Percentiles rank a stretch among this genome's conserved stretches.
These are phyloP conservation scores for Fistulinella cinereoalba DNA, from an alignment of 1,284 basidiomycete genomes.

Conservation along the genomic window DNA sequence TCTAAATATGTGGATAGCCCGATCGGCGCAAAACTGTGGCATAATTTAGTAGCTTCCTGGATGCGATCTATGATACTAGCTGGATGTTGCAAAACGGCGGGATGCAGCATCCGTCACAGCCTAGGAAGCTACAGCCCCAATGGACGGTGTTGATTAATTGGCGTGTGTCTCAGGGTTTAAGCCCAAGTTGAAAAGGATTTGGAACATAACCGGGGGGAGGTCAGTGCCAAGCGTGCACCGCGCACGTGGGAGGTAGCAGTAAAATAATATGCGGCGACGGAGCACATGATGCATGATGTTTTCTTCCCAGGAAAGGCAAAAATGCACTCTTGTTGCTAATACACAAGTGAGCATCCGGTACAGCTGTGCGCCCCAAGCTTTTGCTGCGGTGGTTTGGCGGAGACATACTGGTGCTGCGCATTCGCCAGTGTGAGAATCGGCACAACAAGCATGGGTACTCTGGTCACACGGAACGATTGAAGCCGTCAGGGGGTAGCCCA, in stretches of 20 bases:
- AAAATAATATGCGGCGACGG: neutral
- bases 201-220: neutral
- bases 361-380: conserved; percentile 1
- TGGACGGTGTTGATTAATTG: conserved; percentile 27
- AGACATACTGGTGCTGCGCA: conserved; percentile 9
- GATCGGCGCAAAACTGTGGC: conserved; percentile 31
- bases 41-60: conserved; percentile 6
- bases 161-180: too few species aligned
- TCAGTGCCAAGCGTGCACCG: neutral
- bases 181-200: too few species aligned
- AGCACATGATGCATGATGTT: too few species aligned
- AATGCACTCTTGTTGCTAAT: too few species aligned
- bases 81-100: conserved; percentile 12
- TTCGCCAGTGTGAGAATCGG: neutral
- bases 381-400: conserved; percentile 10
- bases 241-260: neutral
- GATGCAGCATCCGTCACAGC: conserved; percentile 18
- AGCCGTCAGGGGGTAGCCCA: too few species aligned
- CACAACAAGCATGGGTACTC: neutral
- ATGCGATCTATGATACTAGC: conserved; percentile 11
- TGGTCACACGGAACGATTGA: neutral
- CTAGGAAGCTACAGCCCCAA: conserved; percentile 17
- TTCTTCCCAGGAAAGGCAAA: neutral
- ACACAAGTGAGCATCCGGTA: neutral
- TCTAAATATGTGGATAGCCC: conserved; percentile 5